A percentile compares a stretch with the other conserved stretches of the same genome.
These are phyloP conservation scores for Tetrahymena thermophila DNA, from an alignment of 73 alveolate genomes.

Conservation along the genomic window DNA sequence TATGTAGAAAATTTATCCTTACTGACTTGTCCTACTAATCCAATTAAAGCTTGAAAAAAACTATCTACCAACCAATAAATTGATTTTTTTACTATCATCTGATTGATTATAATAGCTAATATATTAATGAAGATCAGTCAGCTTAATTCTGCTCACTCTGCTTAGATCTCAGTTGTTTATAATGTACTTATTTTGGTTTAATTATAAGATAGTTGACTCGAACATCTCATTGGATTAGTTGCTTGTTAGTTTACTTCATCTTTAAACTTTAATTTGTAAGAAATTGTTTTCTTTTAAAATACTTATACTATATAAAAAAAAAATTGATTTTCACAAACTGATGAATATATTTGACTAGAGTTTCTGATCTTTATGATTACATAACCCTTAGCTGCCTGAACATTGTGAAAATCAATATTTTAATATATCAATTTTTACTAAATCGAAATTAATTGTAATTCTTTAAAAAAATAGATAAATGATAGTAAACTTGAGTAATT, in stretches of 20 bases:
- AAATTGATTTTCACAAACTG: neutral
- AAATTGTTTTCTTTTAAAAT: too few relatives aligned
- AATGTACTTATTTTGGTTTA: neutral
- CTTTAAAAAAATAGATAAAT: neutral
- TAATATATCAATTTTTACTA: too few relatives aligned
- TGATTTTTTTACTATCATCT: neutral
- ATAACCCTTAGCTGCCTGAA: neutral
- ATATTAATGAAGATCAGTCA: neutral
- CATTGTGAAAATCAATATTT: neutral
- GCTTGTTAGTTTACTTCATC: neutral
- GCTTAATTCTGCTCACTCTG: neutral
- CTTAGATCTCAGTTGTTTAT: neutral
- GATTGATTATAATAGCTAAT: neutral
- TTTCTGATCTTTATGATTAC: neutral
- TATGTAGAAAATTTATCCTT: neutral
- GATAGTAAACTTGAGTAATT: neutral
- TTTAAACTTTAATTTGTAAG: neutral
- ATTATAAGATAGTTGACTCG: neutral
- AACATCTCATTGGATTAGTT: neutral
- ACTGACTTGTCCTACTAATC: neutral
- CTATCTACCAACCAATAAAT: neutral
- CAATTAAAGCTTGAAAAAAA: neutral
- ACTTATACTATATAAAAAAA: neutral
- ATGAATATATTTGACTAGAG: neutral
- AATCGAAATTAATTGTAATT: too few relatives aligned